Evolutionary conservation across 805 yeast genomes (phyloP), one percentile per base, ranked within the genome.

Genomic region (Debaryomyces tyrocola): DNA sequence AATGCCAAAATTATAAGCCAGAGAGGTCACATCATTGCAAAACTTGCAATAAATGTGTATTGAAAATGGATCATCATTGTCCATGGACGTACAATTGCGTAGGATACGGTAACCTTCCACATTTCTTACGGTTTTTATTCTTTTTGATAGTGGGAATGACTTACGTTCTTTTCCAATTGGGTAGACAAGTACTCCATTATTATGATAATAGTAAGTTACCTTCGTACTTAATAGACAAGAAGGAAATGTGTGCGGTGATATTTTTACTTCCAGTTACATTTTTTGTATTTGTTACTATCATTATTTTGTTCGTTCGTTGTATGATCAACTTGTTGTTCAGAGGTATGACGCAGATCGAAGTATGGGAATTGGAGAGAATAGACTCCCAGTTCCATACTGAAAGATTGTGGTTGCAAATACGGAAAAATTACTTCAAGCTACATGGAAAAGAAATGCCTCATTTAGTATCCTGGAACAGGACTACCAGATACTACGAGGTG

Each of bases 41-140:
- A 55, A 77, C 80, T 0, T 89, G 95, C 59, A 73, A 78, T n/a
- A 55, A 51, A 35, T 90, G 97, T 64, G 84, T 90, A n/a, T 62
- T 90, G 47, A 79, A 80, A 59, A 91, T 90, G 97, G 97, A 90
- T 63, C 97, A 90, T 62, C 97, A 90, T 67, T 74, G 85, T 61
- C 96, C 97, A 0, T 91, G 97, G 97, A 89, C 96, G 0, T 79
- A 81, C 63, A 91, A 88, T 60, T 91, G 97, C 60, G 92, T 91
- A 17, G 97, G 97, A 0, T 82, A 81, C 59, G 63, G 65, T 0
- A 91, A 91, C 59, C 73, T 81, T 62, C 89, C 96, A 0, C 91
- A 88, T 61, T 91, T 91, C 60, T 56, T 87, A 51, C 70, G 97
- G 45, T 91, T 91, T 59, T 58, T 91, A 31, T 55, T 75, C 9